Evolutionary conservation across 1,139 yeast genomes (phyloP).

Genomic region (Pichia sp.): DNA sequence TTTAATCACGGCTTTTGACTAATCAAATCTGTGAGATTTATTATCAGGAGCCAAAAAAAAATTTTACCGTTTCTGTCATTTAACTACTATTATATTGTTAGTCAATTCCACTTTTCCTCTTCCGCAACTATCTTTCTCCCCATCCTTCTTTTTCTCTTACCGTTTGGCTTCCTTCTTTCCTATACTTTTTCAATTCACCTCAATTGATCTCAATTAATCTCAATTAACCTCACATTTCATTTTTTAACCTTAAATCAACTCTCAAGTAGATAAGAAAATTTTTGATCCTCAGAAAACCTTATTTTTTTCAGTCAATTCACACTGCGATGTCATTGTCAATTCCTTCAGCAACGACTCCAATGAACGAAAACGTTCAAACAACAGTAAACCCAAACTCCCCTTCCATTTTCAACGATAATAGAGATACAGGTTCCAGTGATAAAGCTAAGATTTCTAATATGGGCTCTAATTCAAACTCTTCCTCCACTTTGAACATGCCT

Average conservation of each 20-base stretch:
- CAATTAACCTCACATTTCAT: constrained; percentile 2
- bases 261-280: background rate
- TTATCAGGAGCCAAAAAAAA: background rate
- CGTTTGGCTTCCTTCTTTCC: background rate
- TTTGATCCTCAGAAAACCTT: background rate
- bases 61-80: background rate
- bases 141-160: background rate
- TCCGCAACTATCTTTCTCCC: background rate
- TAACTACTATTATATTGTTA: background rate
- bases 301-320: no score
- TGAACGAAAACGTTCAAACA: constrained; percentile 5
- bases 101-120: background rate
- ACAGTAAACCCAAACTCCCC: background rate
- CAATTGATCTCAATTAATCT: constrained; percentile 8
- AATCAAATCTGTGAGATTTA: background rate
- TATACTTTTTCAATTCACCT: background rate
- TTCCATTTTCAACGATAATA: background rate
- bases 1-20: background rate
- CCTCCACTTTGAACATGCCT: constrained; percentile 32
- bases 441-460: background rate
- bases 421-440: background rate
- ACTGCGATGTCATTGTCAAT: constrained; percentile 9
- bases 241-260: no score
- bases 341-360: constrained; percentile 13
- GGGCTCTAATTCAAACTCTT: constrained; percentile 1